These are phyloP conservation scores for Euptelea pleiosperma DNA, from an alignment of 164 flowering plant genomes.

Conservation along the genomic window DNA sequence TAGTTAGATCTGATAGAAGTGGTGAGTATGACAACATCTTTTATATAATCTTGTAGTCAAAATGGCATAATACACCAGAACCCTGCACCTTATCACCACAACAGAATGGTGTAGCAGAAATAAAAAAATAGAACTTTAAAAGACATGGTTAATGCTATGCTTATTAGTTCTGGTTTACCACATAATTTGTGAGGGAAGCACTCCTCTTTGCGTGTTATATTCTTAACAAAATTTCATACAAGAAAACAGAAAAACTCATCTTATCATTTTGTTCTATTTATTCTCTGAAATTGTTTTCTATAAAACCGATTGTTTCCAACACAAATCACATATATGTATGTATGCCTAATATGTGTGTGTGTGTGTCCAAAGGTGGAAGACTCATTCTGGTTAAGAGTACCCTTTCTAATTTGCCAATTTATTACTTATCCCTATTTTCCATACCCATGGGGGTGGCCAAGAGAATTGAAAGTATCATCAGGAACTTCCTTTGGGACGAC, in stretches of 20 bases:
- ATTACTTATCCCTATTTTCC: too few relatives aligned
- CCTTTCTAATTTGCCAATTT: too few relatives aligned
- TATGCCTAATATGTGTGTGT: too few relatives aligned
- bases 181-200: not conserved
- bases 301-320: too few relatives aligned
- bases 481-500: too few relatives aligned
- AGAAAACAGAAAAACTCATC: not conserved
- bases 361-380: too few relatives aligned
- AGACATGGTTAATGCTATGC: conserved; percentile 4
- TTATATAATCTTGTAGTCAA: not conserved
- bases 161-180: conserved; percentile 5
- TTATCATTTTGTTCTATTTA: too few relatives aligned
- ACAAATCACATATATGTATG: too few relatives aligned
- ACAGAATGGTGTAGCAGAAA: conserved; percentile 3
- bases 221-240: not conserved
- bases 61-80: conserved; percentile 18
- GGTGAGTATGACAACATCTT: conserved; percentile 18
- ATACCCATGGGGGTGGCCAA: too few relatives aligned
- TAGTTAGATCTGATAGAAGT: conserved; percentile 10
- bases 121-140: conserved; percentile 7
- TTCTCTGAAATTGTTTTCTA: too few relatives aligned
- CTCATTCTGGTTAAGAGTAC: too few relatives aligned
- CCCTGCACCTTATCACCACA: conserved; percentile 14
- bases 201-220: not conserved
- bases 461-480: too few relatives aligned